Base-by-base conservation (phyloP, 2,329 filamentous ascomycete genomes). In the Colletotrichum lini region DNA sequence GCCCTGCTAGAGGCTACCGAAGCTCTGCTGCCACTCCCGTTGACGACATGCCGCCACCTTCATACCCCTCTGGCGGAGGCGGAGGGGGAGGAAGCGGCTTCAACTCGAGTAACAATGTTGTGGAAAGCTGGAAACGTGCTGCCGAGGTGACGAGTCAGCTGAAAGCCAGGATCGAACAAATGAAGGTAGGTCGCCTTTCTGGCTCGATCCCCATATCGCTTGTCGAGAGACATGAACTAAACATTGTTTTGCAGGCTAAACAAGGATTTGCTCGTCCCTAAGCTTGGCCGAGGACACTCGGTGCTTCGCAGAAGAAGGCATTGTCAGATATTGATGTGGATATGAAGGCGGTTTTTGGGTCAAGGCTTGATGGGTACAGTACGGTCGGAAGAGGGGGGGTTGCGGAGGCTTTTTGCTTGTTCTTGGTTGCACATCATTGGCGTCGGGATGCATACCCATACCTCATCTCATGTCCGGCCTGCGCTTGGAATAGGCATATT, bases 71-170 rank as follows among this genome's bases (percentile, higher is more conserved):
- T 2, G 65, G 59, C 30, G 73, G 67, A 78, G 74, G 30, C 8
- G 30, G 30, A 35, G 30, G 8, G n/a, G 73, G 69, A 69, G 62
- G 79, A 49, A 21, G 59, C 65, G 61, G 79, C 72, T 70, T 80
- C 74, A 75, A 81, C 76, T 56, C 80, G 82, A 18, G 58, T n/a
- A 61, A 18, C 45, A 89, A 91, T 57, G 91, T 91, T 0, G 91
- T 92, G 21, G 96, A 99, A 84, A 98, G 95, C 80, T 99, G 96
- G 96, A 97, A 95, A 84, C 88, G 96, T 76, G 96, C 96, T 21
- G 96, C 96, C 2, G 96, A 99, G 84, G 96, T 99, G 69, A 99
- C 96, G 65, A 98, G 95, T 82, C 96, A 98, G 81, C 82, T 99
- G 78, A 99, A 98, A 85, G 95, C 96, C 63, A 91, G 96, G 80